phyloP scores from a whole-genome alignment of 2,329 filamentous ascomycete genomes.

The Arthrobotrys entomopaga region DNA sequence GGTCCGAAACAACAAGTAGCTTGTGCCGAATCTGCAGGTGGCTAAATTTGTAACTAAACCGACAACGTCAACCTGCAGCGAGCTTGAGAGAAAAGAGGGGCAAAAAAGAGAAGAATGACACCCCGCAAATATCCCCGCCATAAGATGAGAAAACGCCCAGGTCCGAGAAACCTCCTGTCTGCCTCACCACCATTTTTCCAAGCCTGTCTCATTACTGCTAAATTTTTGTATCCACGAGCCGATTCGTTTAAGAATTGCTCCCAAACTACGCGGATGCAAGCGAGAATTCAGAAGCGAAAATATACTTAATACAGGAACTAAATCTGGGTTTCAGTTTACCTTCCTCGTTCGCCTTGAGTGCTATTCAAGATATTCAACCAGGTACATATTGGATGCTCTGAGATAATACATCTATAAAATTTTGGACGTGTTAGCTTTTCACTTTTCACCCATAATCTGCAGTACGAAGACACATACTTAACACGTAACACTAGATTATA shows the following conservation, averaged over 20 bases:
- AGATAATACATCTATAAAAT: no score
- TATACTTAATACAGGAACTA: not conserved
- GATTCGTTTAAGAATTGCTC: constrained; percentile 14
- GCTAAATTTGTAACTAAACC: no score
- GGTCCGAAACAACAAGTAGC: no score
- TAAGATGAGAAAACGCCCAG: not conserved
- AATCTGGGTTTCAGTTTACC: not conserved
- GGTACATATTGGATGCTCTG: no score
- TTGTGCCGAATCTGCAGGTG: no score
- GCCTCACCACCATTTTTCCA: not conserved
- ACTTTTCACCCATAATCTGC: no score
- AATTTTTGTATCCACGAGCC: constrained; percentile 2
- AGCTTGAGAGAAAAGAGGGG: not conserved
- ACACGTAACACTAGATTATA: no score
- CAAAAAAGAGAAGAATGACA: constrained; percentile 9
- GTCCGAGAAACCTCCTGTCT: not conserved
- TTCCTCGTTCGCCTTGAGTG: no score
- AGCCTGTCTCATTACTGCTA: constrained; percentile 36
- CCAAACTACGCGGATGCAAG: constrained; percentile 36
- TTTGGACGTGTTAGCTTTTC: no score
- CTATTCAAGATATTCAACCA: no score
- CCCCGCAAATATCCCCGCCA: constrained; percentile 11
- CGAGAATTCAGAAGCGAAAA: constrained; percentile 29
- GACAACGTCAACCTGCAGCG: constrained; percentile 5
- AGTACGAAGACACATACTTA: not conserved